Base-by-base conservation (phyloP, 1,139 yeast species). In the Taphrina populina region DNA sequence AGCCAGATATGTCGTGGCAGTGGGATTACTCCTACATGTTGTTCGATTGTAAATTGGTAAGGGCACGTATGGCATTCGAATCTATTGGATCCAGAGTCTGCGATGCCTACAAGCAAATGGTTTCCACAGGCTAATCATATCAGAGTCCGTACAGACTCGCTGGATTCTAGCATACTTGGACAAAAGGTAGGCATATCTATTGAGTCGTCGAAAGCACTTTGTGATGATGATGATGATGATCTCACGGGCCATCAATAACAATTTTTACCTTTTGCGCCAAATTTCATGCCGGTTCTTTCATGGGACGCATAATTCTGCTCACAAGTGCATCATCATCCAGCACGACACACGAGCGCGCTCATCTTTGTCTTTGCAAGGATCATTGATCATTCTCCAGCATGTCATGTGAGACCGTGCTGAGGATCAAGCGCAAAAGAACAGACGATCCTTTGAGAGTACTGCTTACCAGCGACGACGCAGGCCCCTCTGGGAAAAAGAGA, bases 21-120 rank as follows among this genome's bases (percentile, higher is more conserved):
- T n/a, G 20, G 13, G 15, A 24, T 20, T 11, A 26, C 30, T 21
- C 45, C 8, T 52, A 56, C 58, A 23, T 51, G 52, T 24, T 53
- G 45, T n/a, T 49, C 52, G 36, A 58, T 57, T 3, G 57, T 59
- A 23, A 58, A 58, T 19, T 55, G 59, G n/a, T 58, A 58, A 20
- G 60, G 59, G 32, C 60, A 58, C 13, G 60, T 58, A 20, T 53
- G 52, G 24, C 60, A 58, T 27, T 58, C 58, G 37, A 58, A 57
- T 26, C 57, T 32, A 33, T 58, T 58, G 21, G 20, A n/a, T 11
- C 47, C 47, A 7, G 47, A 30, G 29, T 43, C 47, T 15, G 47
- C 47, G 8, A 43, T 43, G 2, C 47, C 47, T 11, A 43, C 47
- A 6, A 43, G 37, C 5, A 43, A 3, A 19, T 43, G 47, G 27